phyloP scores from a whole-genome alignment of 495 filamentous ascomycete species.

The Daldinia vernicosa region DNA sequence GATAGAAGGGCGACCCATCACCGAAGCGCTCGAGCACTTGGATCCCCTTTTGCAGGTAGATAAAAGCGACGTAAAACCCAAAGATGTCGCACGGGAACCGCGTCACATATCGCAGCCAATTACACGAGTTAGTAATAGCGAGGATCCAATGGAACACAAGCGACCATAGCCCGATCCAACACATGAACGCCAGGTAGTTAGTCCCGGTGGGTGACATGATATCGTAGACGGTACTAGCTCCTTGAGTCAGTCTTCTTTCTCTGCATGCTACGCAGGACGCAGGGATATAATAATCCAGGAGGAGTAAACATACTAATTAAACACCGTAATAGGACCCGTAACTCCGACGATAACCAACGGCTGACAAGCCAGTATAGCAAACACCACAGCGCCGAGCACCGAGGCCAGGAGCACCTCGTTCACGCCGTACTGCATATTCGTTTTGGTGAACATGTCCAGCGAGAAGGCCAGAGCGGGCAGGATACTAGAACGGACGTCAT shows the following conservation, averaged over 20 bases:
- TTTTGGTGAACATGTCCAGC: constrained; percentile 85
- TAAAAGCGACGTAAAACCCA: constrained; percentile 87
- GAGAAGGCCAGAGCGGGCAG: constrained; percentile 85
- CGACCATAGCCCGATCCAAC: constrained; percentile 87
- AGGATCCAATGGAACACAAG: constrained; percentile 82
- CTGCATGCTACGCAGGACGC: background rate
- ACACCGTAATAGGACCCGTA: constrained; percentile 88
- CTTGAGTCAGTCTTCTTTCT: constrained; percentile 23
- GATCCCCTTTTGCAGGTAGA: constrained; percentile 86
- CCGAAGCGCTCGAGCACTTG: constrained; percentile 74
- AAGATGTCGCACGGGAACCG: constrained; percentile 89
- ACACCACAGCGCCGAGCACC: constrained; percentile 79
- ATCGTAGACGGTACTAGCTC: constrained; percentile 75
- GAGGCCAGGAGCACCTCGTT: constrained; percentile 85
- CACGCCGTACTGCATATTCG: constrained; percentile 79
- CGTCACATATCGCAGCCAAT: constrained; percentile 81
- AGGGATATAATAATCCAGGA: background rate
- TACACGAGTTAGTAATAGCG: constrained; percentile 81
- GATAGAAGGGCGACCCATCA: constrained; percentile 68
- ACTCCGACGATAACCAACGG: constrained; percentile 89
- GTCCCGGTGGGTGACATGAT: constrained; percentile 74
- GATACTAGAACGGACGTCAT: constrained; percentile 61
- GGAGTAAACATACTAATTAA: constrained; percentile 69
- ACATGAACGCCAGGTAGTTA: constrained; percentile 84
- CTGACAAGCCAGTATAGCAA: constrained; percentile 77